phyloP scores from a whole-genome alignment of 140 eudicot genomes.

The Cichorium intybus region DNA sequence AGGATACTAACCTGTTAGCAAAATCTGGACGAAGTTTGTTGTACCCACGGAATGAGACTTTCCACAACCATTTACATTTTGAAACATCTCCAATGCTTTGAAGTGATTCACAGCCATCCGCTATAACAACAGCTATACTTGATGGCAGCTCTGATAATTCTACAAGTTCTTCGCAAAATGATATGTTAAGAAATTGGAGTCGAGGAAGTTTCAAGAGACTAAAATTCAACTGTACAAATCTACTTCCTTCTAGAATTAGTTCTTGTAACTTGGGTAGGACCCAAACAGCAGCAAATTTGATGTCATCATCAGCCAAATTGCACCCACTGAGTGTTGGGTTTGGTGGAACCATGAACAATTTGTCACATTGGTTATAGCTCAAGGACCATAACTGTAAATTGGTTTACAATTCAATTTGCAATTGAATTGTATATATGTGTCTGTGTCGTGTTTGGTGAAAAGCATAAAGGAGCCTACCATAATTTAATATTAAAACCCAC shows the following conservation, averaged over 20 bases:
- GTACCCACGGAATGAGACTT: neutral
- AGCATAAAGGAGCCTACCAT: no score
- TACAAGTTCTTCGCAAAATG: no score
- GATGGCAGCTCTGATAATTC: no score
- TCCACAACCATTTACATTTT: neutral
- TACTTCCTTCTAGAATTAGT: slow-evolving; percentile 11
- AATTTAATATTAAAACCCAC: no score
- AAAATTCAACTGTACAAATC: slow-evolving; percentile 17
- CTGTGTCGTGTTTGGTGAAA: no score
- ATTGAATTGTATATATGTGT: no score
- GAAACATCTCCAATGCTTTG: neutral
- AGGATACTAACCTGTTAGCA: neutral
- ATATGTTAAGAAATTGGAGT: slow-evolving; percentile 18
- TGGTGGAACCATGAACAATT: no score
- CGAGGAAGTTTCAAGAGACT: slow-evolving; percentile 18
- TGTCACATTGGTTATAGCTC: no score
- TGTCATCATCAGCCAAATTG: slow-evolving; percentile 18
- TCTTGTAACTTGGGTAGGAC: slow-evolving; percentile 23
- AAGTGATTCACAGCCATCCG: slow-evolving; percentile 20
- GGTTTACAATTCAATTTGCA: no score
- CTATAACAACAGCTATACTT: slow-evolving; percentile 17
- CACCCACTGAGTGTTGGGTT: no score
- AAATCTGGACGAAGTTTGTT: neutral
- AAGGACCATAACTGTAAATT: no score
- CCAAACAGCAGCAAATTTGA: neutral